These are phyloP conservation scores for Eimeria tenella DNA, from an alignment of 169 alveolate genomes.

Conservation along the genomic window DNA sequence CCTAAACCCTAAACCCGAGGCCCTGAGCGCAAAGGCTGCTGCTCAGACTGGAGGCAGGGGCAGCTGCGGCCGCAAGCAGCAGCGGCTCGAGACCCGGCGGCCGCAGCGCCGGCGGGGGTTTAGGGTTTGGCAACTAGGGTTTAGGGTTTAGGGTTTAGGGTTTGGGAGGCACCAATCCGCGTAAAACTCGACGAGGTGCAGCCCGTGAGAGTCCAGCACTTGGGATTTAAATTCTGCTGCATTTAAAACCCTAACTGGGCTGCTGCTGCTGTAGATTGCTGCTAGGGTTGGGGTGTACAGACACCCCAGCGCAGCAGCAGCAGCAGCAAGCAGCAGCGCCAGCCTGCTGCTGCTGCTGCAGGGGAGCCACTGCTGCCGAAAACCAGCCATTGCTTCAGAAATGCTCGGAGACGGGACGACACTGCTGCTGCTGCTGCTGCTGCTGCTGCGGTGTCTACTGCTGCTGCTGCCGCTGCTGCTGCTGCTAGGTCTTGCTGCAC, in stretches of 20 bases:
- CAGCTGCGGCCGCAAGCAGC: too few relatives aligned
- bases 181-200: slow-evolving; percentile 91
- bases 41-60: not conserved
- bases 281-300: slow-evolving; percentile 67
- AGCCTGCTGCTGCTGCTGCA: not conserved
- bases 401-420: not conserved
- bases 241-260: slow-evolving; percentile 87
- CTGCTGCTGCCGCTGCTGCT: not conserved
- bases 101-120: too few relatives aligned
- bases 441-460: not conserved
- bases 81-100: too few relatives aligned
- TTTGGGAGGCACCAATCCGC: slow-evolving; percentile 91
- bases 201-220: slow-evolving; percentile 83
- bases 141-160: slow-evolving; percentile 31
- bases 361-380: too few relatives aligned
- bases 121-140: too few relatives aligned
- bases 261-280: slow-evolving; percentile 77
- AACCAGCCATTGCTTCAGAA: not conserved
- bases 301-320: slow-evolving; percentile 5
- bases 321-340: slow-evolving; percentile 4
- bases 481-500: not conserved
- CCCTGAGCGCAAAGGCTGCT: not conserved
- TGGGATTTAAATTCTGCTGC: slow-evolving; percentile 83
- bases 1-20: not conserved
- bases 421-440: slow-evolving; percentile 15